These are phyloP conservation scores for Xylaria sp. DNA, from an alignment of 2,329 filamentous ascomycete species.

Conservation along the genomic window DNA sequence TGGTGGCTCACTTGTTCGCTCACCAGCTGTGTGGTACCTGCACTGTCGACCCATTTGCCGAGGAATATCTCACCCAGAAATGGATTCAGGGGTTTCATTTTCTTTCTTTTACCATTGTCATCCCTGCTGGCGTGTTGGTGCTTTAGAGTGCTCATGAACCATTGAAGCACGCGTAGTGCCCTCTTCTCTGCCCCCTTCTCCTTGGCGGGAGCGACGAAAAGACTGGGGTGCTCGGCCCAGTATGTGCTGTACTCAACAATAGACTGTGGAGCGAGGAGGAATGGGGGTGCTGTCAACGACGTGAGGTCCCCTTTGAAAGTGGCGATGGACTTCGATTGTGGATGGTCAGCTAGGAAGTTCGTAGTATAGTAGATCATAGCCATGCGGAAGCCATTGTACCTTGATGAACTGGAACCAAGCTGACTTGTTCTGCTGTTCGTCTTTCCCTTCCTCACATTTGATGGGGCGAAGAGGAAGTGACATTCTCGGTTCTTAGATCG, in stretches of 20 bases:
- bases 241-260: conserved; percentile 81
- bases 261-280: conserved; percentile 78
- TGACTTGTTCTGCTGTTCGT: conserved; percentile 32
- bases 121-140: conserved; percentile 78
- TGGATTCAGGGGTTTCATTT: conserved; percentile 90
- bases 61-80: conserved; percentile 95
- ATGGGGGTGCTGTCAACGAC: conserved; percentile 78
- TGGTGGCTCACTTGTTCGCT: conserved; percentile 97
- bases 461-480: conserved; percentile 17
- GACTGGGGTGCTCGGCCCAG: conserved; percentile 76
- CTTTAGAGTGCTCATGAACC: conserved; percentile 92
- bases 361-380: neutral
- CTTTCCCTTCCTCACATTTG: conserved; percentile 29
- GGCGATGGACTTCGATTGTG: conserved; percentile 63
- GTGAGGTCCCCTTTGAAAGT: conserved; percentile 83
- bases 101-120: conserved; percentile 84
- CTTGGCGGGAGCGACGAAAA: conserved; percentile 80
- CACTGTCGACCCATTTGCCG: conserved; percentile 83
- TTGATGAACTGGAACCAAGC: conserved; percentile 37
- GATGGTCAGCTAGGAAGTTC: conserved; percentile 10
- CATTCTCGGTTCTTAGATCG: conserved; percentile 9
- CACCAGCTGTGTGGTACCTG: conserved; percentile 81
- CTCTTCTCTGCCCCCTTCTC: conserved; percentile 82
- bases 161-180: conserved; percentile 86
- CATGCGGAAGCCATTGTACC: conserved; percentile 14